Evolutionary conservation across 2,329 filamentous ascomycete species (phyloP).

Genomic region (Ophiostoma triangulosporum): DNA sequence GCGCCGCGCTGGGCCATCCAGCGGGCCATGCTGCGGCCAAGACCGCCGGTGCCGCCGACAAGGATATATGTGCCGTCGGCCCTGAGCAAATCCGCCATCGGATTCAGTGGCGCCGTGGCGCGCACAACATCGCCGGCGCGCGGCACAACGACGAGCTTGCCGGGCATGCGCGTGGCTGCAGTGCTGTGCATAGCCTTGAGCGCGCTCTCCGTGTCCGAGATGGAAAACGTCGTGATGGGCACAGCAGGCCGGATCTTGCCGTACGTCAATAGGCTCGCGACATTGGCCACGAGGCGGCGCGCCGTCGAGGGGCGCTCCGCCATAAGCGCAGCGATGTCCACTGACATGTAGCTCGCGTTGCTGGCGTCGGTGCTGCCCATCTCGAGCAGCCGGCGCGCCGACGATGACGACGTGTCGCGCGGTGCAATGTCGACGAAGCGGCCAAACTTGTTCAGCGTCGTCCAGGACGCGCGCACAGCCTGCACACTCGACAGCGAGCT

Average conservation of each 20-base stretch:
- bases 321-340: conserved; percentile 32
- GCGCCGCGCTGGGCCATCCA: conserved; percentile 37
- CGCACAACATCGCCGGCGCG: conserved; percentile 10
- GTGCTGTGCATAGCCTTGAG: background rate
- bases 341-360: conserved; percentile 32
- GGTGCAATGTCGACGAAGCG: conserved; percentile 11
- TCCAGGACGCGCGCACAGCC: conserved; percentile 27
- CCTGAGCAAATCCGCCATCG: conserved; percentile 15
- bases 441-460: conserved; percentile 27
- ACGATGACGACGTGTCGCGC: conserved; percentile 5
- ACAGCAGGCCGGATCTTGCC: background rate
- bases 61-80: conserved; percentile 34
- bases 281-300: conserved; percentile 21
- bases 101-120: conserved; percentile 24
- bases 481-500: conserved; percentile 30
- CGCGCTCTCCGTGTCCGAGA: background rate
- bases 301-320: conserved; percentile 28
- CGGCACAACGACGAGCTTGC: conserved; percentile 1
- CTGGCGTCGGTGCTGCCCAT: conserved; percentile 27
- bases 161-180: background rate
- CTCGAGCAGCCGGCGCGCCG: conserved; percentile 27
- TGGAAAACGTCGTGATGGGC: background rate
- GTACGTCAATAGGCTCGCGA: background rate
- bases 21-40: conserved; percentile 34
- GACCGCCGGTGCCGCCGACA: conserved; percentile 37